Conservation (phyloP, 352 stramenopile genomes). For the Pythium scleroteichum region DNA sequence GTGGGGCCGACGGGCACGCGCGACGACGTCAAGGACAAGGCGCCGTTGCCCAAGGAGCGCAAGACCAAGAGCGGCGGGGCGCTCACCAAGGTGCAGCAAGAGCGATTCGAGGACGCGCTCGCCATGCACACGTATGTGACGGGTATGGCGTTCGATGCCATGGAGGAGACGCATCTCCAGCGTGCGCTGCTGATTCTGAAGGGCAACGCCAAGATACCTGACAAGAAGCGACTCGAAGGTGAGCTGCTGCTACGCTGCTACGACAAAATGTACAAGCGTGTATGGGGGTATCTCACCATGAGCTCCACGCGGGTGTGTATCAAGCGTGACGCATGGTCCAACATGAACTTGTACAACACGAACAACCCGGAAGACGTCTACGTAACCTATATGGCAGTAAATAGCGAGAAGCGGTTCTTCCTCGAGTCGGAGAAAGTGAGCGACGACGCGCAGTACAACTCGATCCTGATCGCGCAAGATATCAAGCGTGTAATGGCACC, state of each 20-base stretch:
- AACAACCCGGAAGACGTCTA: conserved; percentile 67
- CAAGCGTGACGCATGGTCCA: conserved; percentile 80
- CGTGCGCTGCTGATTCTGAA: conserved; percentile 62
- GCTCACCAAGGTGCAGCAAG: conserved; percentile 63
- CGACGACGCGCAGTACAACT: conserved; percentile 69
- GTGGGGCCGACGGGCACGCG: background rate
- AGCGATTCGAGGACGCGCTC: conserved; percentile 75
- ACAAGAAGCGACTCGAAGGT: conserved; percentile 68
- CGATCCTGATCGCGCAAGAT: conserved; percentile 79
- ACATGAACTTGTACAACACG: conserved; percentile 75
- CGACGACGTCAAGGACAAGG: conserved; percentile 48
- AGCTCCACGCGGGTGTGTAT: conserved; percentile 67
- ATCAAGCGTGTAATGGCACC: conserved; percentile 82
- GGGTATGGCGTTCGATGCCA: conserved; percentile 73
- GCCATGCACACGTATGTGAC: conserved; percentile 84
- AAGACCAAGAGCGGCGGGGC: conserved; percentile 44
- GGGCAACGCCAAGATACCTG: conserved; percentile 56
- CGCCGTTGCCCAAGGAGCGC: conserved; percentile 31
- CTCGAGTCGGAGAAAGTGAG: conserved; percentile 73
- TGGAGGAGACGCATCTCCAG: conserved; percentile 72
- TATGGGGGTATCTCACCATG: conserved; percentile 74
- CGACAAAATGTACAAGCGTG: conserved; percentile 86
- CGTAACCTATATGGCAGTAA: conserved; percentile 82
- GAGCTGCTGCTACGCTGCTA: conserved; percentile 72
- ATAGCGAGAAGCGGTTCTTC: conserved; percentile 79